A percentile compares a stretch with the other conserved stretches of the same genome.
phyloP scores from a whole-genome alignment of 805 yeast species.

The Ogataea salicorniae region DNA sequence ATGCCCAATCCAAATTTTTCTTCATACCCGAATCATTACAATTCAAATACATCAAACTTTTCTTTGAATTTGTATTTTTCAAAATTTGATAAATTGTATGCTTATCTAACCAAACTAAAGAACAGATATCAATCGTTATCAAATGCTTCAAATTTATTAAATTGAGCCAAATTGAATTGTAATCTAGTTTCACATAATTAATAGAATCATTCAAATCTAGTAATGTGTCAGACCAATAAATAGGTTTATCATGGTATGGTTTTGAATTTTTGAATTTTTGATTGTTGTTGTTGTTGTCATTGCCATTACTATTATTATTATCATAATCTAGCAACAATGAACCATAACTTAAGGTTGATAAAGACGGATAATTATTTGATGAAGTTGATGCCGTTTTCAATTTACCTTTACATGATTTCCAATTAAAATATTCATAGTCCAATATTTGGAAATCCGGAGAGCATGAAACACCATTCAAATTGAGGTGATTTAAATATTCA shows the following conservation, averaged over 20 bases:
- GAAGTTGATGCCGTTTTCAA: constrained; percentile 1
- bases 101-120: constrained; percentile 31
- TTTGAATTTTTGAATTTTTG: constrained; percentile 16
- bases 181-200: constrained; percentile 36
- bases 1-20: constrained; percentile 42
- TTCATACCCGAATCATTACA: constrained; percentile 47
- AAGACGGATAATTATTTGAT: not conserved
- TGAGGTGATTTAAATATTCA: constrained; percentile 48
- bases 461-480: constrained; percentile 58
- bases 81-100: constrained; percentile 19
- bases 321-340: constrained; percentile 30
- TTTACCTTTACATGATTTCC: constrained; percentile 20
- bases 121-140: constrained; percentile 25
- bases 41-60: constrained; percentile 29
- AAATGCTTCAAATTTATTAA: constrained; percentile 16
- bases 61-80: constrained; percentile 11
- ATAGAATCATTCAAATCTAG: constrained; percentile 28
- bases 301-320: not conserved
- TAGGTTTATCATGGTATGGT: constrained; percentile 12
- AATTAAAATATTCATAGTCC: constrained; percentile 34
- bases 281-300: not conserved
- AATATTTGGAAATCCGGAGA: constrained; percentile 61
- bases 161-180: constrained; percentile 39
- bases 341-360: constrained; percentile 14
- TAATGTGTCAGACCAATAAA: constrained; percentile 29